Conservation (phyloP, 257 asterid genomes). For the Linaria vulgaris region DNA sequence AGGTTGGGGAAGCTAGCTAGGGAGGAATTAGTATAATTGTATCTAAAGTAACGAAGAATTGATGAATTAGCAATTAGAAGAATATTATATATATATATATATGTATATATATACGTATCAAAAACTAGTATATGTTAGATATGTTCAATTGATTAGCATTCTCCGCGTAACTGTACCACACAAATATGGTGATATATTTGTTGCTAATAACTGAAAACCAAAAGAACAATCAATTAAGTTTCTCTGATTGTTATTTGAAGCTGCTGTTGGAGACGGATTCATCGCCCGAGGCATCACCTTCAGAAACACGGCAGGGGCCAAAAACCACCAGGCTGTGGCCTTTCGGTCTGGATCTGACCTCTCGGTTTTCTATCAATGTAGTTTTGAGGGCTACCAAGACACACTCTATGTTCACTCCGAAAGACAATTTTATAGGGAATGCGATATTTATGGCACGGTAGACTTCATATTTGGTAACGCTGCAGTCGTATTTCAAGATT, state of each 20-base stretch:
- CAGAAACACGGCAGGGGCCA: constrained; percentile 75
- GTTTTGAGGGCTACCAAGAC: constrained; percentile 91
- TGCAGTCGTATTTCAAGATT: constrained; percentile 77
- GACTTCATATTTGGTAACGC: constrained; percentile 92
- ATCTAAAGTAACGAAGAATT: no score
- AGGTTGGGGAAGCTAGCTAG: no score
- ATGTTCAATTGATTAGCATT: no score
- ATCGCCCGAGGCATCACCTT: constrained; percentile 71
- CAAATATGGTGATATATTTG: no score
- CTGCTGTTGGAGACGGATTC: constrained; percentile 68
- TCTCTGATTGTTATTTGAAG: constrained; percentile 28
- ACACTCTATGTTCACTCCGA: constrained; percentile 69
- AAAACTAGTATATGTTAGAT: no score
- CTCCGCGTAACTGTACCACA: no score
- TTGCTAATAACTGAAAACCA: no score
- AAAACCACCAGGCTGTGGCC: constrained; percentile 84
- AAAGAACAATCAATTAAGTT: no score
- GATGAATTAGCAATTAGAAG: no score
- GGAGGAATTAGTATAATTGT: no score
- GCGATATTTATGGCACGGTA: constrained; percentile 78
- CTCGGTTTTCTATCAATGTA: constrained; percentile 70
- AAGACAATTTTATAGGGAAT: constrained; percentile 68
- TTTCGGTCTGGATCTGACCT: constrained; percentile 76
- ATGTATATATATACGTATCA: no score
- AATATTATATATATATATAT: no score